phyloP scores from a whole-genome alignment of 2,329 filamentous ascomycete genomes.

The Penicillium glabrum region DNA sequence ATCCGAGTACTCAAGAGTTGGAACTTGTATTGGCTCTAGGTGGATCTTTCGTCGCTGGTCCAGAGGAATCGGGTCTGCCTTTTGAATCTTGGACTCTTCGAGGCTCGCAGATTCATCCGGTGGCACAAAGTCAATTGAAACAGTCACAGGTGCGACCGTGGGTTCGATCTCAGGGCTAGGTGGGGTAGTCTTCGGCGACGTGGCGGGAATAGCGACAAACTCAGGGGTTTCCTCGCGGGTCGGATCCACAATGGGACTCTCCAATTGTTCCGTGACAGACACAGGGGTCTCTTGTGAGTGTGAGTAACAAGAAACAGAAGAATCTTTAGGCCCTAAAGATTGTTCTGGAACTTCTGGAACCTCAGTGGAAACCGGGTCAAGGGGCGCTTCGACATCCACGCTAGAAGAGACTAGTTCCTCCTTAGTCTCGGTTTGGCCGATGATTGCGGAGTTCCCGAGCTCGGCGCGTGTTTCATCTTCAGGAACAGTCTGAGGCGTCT shows the following conservation, averaged over 20 bases:
- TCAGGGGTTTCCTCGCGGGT: constrained; percentile 15
- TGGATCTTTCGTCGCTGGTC: constrained; percentile 36
- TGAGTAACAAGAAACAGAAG: constrained; percentile 5
- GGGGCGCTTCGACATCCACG: constrained; percentile 30
- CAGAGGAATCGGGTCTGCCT: constrained; percentile 21
- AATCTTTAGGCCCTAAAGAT: constrained; percentile 23
- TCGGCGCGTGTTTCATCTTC: constrained; percentile 27
- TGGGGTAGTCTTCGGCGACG: constrained; percentile 16
- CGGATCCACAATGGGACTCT: constrained; percentile 10
- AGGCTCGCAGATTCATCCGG: constrained; percentile 21
- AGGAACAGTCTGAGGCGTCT: constrained; percentile 17
- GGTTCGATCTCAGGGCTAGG: constrained; percentile 17
- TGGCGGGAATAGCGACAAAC: constrained; percentile 16
- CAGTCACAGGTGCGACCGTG: constrained; percentile 18
- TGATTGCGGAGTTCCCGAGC: constrained; percentile 23
- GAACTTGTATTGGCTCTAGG: constrained; percentile 55
- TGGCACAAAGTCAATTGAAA: constrained; percentile 19
- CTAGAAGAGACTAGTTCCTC: constrained; percentile 32
- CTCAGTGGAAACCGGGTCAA: constrained; percentile 23
- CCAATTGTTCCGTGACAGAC: constrained; percentile 18
- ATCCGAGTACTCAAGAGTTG: constrained; percentile 40
- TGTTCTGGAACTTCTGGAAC: constrained; percentile 23
- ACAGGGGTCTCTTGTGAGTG: constrained; percentile 16
- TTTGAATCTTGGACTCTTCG: constrained; percentile 22
- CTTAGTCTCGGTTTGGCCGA: constrained; percentile 25